Evolutionary conservation across 2,329 filamentous ascomycete genomes (phyloP), one percentile per base, ranked within the genome.

Genomic region (Diatrype stigma): DNA sequence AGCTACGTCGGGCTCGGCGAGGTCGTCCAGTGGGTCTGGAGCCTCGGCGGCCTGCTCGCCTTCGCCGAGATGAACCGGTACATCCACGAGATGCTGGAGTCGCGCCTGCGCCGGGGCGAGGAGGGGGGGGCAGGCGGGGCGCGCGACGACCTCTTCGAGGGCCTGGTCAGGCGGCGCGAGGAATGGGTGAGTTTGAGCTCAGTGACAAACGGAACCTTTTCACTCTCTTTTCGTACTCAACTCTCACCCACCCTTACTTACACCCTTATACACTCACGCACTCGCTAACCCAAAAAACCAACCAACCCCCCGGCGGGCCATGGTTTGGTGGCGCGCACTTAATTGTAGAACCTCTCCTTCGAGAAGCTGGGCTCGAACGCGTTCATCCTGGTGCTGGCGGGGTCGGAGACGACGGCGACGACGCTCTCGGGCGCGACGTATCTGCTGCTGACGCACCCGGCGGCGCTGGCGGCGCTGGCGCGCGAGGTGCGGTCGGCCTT

Each of bases 401-500:
- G 64, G 12, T 64, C 62, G 2, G 64, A 67, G 46, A 67, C 63
- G 0, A 66, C 63, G 5, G 63, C 64, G 11, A 66, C 63, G 3
- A 60, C 60, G 0, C 47, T 67, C 2, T 61, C 64, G 1, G 64
- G 63, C 14, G 64, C 58, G 10, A 65, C 63, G 0, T 65, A 61
- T 28, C 57, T 65, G 7, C 46, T 69, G 2, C 54, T 68, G 4
- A 52, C 49, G 4, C 64, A 72, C 34, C 68, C 67, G 1, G 52
- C 64, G 0, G 52, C 55, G 4, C 50, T 69, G 7, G 51, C 63
- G 32, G 71, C 63, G 48, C 52, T 76, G 11, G 61, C 61, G 6
- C 23, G 64, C 1, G 74, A 77, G 59, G 64, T 77, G 10, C 68
- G 73, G 5, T 61, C 63, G 0, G 48, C 60, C 3, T 75, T 75